Evolutionary conservation across 164 flowering plant genomes (phyloP), one percentile per base, ranked within the genome.

Genomic region (Litsea cubeba): DNA sequence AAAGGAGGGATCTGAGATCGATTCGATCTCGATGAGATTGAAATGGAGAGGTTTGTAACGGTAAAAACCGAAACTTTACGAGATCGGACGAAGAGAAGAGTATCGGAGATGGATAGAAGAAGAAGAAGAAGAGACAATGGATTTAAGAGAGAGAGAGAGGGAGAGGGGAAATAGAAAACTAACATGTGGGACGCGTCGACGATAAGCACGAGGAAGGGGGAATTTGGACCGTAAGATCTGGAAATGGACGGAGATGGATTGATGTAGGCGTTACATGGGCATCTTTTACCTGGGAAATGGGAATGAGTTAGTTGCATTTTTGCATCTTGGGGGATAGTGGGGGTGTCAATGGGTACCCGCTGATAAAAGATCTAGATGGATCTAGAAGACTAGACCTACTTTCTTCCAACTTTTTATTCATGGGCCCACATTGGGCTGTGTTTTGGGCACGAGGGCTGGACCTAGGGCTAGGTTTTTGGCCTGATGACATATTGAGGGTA

Each of bases 151-250:
- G 75, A 18, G 25, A 72, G 75, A 63, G 69, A 25, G 12, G 3
- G 54, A 0, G 20, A 0, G 20, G 24, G 20, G 26, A 11, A 71
- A 4, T 50, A 46, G 20, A 18, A 11, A 64, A 30, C 35, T 68
- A 50, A 58, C 68, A 22, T 20, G 32, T 23, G 35, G 35, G 30
- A 70, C 68, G 77, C 69, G 77, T 63, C 30, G 60, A 63, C 69
- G 63, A 69, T 75, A 62, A 49, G 69, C 68, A 75, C 73, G 63
- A 75, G 14, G 63, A 63, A 23, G 51, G 26, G 32, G 22, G 24
- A 40, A 17, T 63, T 15, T 20, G 54, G 49, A 25, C 24, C 77
- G 77, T 75, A 14, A n/a, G 69, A 75, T 71, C 46, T 32, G 12
- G 3, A 14, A 23, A 62, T 75, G 30, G 77, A 75, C 69, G 63